Evolutionary conservation across 805 yeast species (phyloP).

Genomic region (Yamadazyma philogaea): DNA sequence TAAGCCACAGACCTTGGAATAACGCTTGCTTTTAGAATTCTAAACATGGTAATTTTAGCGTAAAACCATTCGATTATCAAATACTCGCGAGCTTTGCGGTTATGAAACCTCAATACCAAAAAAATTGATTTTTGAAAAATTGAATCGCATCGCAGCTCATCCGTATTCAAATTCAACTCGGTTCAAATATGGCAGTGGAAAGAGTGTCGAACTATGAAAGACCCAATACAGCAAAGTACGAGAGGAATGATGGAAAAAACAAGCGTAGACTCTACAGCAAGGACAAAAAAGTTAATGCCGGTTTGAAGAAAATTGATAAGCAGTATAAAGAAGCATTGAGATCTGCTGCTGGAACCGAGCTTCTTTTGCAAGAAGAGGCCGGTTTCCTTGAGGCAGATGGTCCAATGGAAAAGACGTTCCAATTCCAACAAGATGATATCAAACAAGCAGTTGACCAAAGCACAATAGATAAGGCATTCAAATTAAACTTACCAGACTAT

Average conservation of each 20-base stretch:
- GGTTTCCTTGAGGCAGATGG: constrained; percentile 92
- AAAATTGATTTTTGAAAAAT: not conserved
- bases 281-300: constrained; percentile 61
- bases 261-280: constrained; percentile 25
- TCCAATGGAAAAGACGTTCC: constrained; percentile 86
- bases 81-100: not conserved
- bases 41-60: not conserved
- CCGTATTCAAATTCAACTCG: not conserved
- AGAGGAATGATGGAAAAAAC: constrained; percentile 23
- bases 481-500: constrained; percentile 66
- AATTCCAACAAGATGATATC: constrained; percentile 79
- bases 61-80: not conserved
- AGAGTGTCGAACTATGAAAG: constrained; percentile 21
- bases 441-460: constrained; percentile 69
- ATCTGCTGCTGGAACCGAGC: constrained; percentile 83
- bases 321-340: constrained; percentile 75
- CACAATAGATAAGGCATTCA: constrained; percentile 73
- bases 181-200: constrained; percentile 18
- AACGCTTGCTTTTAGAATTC: constrained; percentile 3
- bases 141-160: not conserved
- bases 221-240: constrained; percentile 25
- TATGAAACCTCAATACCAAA: not conserved
- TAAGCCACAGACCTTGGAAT: constrained; percentile 1
- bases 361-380: constrained; percentile 75
- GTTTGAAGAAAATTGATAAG: constrained; percentile 63